Evolutionary conservation across 495 filamentous ascomycete species (phyloP), one percentile per base, ranked within the genome.

Genomic region (Jackrogersella minutella): DNA sequence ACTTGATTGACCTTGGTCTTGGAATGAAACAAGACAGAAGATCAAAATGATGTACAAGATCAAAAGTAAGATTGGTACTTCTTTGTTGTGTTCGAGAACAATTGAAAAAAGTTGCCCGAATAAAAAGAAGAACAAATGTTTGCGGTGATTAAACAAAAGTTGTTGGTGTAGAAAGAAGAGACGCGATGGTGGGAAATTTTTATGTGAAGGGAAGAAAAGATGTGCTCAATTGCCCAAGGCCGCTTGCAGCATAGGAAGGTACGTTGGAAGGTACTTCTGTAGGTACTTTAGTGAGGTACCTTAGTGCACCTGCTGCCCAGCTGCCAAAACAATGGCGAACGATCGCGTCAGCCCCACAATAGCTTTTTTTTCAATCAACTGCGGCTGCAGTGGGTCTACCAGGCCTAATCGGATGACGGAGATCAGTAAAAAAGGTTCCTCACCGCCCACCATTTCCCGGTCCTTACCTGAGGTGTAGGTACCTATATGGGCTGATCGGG

Each of bases 161-260:
- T 28, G n/a, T n/a, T 37, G 34, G 36, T 36, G 30, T 53, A 17
- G 22, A 50, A 46, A 43, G 53, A 30, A 56, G 14, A 49, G 47
- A 52, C 60, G 60, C 44, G 55, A 24, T 49, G 33, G 52, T 49
- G 58, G 53, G 64, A 70, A 64, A 66, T 43, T 66, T 62, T 52
- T 63, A 39, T 53, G 52, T 31, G 51, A 41, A 51, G n/a, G n/a
- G n/a, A n/a, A 68, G 46, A 36, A 56, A 64, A 51, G 55, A 31
- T 66, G 44, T 60, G n/a, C 46, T 51, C 14, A 54, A 26, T 17
- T 58, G 57, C 51, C 64, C 57, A 55, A 61, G 51, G 51, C 62
- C 30, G 63, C 39, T 47, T 47, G 36, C 52, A 64, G 56, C 31
- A 31, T 54, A 9, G 41, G 54, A 44, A 64, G 16, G 22, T 44